Evolutionary conservation across 768 basidiomycete species (phyloP), one percentile per base, ranked within the genome.

Genomic region (Baorangia bicolor): DNA sequence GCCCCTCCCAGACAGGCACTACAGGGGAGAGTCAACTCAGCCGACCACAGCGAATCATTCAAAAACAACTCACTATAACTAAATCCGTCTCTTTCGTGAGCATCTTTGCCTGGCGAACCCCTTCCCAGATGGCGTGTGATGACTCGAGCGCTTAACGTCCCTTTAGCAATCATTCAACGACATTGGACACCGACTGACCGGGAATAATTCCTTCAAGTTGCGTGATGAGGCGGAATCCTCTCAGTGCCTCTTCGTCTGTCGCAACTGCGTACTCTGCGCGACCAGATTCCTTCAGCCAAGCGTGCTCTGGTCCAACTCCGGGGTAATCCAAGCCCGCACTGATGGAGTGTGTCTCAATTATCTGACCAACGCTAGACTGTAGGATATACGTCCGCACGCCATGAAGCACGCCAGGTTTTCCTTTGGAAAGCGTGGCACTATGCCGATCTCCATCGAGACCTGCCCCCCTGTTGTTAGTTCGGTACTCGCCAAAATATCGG

Each of bases 121-220:
- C 93, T 53, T 89, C 87, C 94, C 95, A 98, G 66, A 99, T 83
- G 21, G 94, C 97, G 73, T 98, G 97, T 9, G 93, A 88, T 4
- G 93, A 95, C 72, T 98, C 97, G 53, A 98, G 77, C 31, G 96
- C 96, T 92, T 37, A 55, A 23, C 53, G 12, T 42, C 16, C 30
- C 20, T 35, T 64, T n/a, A 55, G 51, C 54, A 14, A 42, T 38
- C 30, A 42, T 49, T 60, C 28, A 44, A 44, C 20, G 13, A 35
- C n/a, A 39, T 18, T 50, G 8, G 5, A 41, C 14, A 44, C 18
- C 3, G 16, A 68, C 81, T 60, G 56, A 91, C 90, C 91, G 35
- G 97, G 97, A 64, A 99, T 98, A 64, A 99, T 98, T 18, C 97
- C 97, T 74, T 99, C 96, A 20, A 86, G 75, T 70, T 98, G 94